Evolutionary conservation across 176 grass and related monocot genomes (phyloP), one percentile per base, ranked within the genome.

Genomic region (Triticum urartu): DNA sequence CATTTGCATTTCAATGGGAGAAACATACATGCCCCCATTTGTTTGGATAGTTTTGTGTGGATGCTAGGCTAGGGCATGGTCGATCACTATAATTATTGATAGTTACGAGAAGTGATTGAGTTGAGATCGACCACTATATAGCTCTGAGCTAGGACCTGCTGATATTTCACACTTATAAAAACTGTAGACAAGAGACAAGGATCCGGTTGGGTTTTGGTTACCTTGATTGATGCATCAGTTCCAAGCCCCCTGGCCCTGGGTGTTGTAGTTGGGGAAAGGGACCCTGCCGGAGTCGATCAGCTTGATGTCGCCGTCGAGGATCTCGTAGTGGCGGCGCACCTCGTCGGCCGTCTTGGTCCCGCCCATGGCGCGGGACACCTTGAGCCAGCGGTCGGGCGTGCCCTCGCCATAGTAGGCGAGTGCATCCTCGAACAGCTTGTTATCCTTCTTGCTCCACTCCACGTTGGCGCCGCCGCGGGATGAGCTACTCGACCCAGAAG

Each of bases 341-440:
- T 99, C 97, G 6, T 99, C 94, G 0, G 89, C 92, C 0, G 94
- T 91, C 90, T 79, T 98, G 48, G 79, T 94, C 6, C 93, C 90
- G 20, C 92, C 92, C 72, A 98, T 87, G 74, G 90, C 90, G 3
- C 90, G 89, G 12, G 96, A 91, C 42, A 98, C 92, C 80, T 98
- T 98, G 64, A 85, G 86, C 93, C 93, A 95, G 60, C 90, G 93
- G 71, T 98, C 93, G 7, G 93, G 96, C 5, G 96, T 95, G 78
- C 77, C 96, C 75, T 95, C 87, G 45, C 89, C 84, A 4, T 94
- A 94, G 72, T 79, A 86, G 3, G 96, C 93, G n/a, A 98, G 87
- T 11, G 85, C 93, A 75, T 93, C 81, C 85, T 98, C 96, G 26
- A 98, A 98, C 77, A 88, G 84, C 88, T 98, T 98, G 84, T 98